A percentile compares a stretch with the other conserved stretches of the same genome.
phyloP scores from a whole-genome alignment of 2,329 filamentous ascomycete genomes.

The Zymoseptoria brevis region DNA sequence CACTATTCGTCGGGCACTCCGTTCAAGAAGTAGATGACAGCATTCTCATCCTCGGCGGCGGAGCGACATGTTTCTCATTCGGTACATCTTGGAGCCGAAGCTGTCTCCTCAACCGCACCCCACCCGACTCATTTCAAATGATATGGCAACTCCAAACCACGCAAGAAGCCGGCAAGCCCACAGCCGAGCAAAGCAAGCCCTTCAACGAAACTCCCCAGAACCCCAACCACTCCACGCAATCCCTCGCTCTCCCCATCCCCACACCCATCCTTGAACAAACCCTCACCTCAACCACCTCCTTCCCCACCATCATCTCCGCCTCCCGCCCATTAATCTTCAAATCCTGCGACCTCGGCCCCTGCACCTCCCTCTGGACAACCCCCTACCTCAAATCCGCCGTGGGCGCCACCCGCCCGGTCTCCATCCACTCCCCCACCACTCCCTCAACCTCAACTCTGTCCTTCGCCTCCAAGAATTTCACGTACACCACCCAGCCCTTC shows the following conservation, averaged over 20 bases:
- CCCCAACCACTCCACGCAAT: background rate
- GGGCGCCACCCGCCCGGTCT: constrained; percentile 56
- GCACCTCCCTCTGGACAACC: constrained; percentile 58
- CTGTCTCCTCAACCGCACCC: constrained; percentile 28
- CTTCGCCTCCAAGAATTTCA: constrained; percentile 77
- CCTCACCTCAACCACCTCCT: constrained; percentile 48
- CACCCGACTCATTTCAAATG: constrained; percentile 18
- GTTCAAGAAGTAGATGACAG: constrained; percentile 41
- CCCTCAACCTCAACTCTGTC: constrained; percentile 54
- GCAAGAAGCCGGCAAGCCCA: constrained; percentile 14
- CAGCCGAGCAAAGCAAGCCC: constrained; percentile 9
- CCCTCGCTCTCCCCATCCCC: constrained; percentile 12
- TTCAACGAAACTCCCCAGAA: constrained; percentile 7
- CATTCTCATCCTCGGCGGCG: constrained; percentile 65
- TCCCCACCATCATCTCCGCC: constrained; percentile 50
- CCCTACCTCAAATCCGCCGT: constrained; percentile 58
- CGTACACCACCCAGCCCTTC: constrained; percentile 62
- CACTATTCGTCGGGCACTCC: constrained; percentile 65
- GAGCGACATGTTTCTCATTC: constrained; percentile 85
- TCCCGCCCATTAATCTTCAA: constrained; percentile 60
- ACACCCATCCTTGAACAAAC: constrained; percentile 44
- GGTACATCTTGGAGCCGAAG: constrained; percentile 74
- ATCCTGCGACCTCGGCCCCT: constrained; percentile 58
- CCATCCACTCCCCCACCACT: constrained; percentile 60
- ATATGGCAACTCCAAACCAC: constrained; percentile 23